Conservation (phyloP, 495 filamentous ascomycete genomes). For the Penicillium diatomitis region DNA sequence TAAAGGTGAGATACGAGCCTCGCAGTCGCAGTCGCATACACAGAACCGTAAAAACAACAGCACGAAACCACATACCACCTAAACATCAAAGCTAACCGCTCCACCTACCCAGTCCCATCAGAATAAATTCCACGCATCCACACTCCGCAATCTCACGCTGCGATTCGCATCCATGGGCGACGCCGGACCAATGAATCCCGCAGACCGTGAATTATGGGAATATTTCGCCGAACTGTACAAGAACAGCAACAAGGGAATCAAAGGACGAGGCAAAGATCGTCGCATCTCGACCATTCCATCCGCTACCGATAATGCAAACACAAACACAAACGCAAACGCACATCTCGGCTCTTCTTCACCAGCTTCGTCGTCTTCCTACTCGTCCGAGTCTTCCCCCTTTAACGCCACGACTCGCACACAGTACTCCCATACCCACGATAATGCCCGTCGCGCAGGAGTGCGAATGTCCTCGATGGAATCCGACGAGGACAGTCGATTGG, state of each 20-base stretch:
- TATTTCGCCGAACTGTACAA: slow-evolving; percentile 87
- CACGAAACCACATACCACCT: no score
- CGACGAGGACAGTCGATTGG: slow-evolving; percentile 21
- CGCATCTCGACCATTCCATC: slow-evolving; percentile 27
- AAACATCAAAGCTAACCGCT: slow-evolving; percentile 4
- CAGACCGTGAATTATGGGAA: slow-evolving; percentile 73
- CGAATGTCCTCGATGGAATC: slow-evolving; percentile 15
- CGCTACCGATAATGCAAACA: not conserved
- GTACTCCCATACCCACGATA: not conserved
- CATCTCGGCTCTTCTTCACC: no score
- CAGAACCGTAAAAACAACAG: not conserved
- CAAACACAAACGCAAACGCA: no score
- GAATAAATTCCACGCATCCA: slow-evolving; percentile 78
- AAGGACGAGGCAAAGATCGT: slow-evolving; percentile 81
- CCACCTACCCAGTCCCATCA: slow-evolving; percentile 62
- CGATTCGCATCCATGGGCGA: slow-evolving; percentile 62
- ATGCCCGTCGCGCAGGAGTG: not conserved
- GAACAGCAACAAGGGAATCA: slow-evolving; percentile 91
- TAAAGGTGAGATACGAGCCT: slow-evolving; percentile 53
- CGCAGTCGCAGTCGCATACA: not conserved
- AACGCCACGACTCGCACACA: not conserved
- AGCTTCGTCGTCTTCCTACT: no score
- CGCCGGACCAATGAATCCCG: slow-evolving; percentile 49
- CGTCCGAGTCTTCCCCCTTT: no score
- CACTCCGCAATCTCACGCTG: slow-evolving; percentile 60